Conservation (phyloP, 148 eudicot species). For the Persicaria tinctoria region DNA sequence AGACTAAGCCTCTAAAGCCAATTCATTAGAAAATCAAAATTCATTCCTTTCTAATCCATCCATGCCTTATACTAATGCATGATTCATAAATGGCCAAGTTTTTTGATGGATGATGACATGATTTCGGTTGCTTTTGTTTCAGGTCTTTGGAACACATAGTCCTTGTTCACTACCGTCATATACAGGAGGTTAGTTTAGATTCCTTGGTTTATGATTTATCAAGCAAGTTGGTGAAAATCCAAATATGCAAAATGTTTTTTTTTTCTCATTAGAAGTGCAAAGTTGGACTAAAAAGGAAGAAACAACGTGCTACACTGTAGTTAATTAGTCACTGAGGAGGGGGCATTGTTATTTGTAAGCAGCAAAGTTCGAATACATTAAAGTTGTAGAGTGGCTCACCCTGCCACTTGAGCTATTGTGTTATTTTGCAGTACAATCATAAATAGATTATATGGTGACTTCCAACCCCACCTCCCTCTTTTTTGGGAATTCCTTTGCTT, state of each 20-base stretch:
- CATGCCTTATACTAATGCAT: not conserved
- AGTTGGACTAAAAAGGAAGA: not conserved
- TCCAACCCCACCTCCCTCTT: not conserved
- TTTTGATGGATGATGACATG: not conserved
- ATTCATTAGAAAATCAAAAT: not conserved
- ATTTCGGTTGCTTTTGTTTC: conserved; percentile 15
- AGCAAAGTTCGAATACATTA: not conserved
- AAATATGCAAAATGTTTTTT: not conserved
- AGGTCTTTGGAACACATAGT: conserved; percentile 88
- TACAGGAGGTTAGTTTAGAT: conserved; percentile 61
- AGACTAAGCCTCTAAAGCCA: not conserved
- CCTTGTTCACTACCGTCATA: conserved; percentile 96
- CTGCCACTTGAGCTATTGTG: not conserved
- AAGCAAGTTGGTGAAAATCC: not conserved
- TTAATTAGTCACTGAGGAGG: not conserved
- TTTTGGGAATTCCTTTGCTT: not conserved
- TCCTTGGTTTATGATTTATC: not conserved
- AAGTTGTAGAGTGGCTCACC: not conserved
- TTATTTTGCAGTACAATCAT: not conserved
- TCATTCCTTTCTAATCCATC: not conserved
- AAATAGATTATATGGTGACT: not conserved
- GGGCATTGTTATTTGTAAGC: not conserved
- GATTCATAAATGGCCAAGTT: not conserved
- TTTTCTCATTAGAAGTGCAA: conserved; percentile 10
- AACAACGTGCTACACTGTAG: not conserved